Percentiles rank a stretch among this genome's conserved stretches.
These are phyloP conservation scores for Neurospora terricola DNA, from an alignment of 495 filamentous ascomycete genomes.

Conservation along the genomic window DNA sequence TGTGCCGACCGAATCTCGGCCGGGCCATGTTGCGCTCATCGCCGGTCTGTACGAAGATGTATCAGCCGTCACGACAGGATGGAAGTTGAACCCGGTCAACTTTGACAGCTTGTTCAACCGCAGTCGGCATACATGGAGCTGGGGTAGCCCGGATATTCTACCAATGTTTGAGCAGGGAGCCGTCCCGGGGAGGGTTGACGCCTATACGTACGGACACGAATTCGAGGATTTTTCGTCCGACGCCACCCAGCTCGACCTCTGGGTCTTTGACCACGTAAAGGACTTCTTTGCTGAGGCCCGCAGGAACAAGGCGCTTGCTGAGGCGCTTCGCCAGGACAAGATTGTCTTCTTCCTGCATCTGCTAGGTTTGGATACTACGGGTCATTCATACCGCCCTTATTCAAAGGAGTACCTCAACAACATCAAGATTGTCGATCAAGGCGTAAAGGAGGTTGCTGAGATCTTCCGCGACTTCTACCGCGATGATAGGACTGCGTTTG, in stretches of 20 bases:
- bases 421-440: slow-evolving; percentile 87
- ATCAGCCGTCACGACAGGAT: slow-evolving; percentile 91
- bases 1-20: slow-evolving; percentile 93
- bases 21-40: slow-evolving; percentile 95
- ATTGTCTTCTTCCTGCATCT: slow-evolving; percentile 95
- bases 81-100: slow-evolving; percentile 97
- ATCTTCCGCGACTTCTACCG: slow-evolving; percentile 81
- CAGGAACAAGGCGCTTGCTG: slow-evolving; percentile 64
- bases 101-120: slow-evolving; percentile 99
- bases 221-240: slow-evolving; percentile 84
- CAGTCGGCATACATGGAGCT: slow-evolving; percentile 95
- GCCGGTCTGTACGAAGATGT: slow-evolving; percentile 98
- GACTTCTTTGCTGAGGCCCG: slow-evolving; percentile 72
- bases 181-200: slow-evolving; percentile 74
- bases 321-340: slow-evolving; percentile 69
- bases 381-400: slow-evolving; percentile 82
- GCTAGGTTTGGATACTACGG: slow-evolving; percentile 89
- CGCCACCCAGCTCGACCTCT: slow-evolving; percentile 71
- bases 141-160: slow-evolving; percentile 96
- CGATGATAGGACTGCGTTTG: slow-evolving; percentile 87
- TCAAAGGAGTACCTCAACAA: slow-evolving; percentile 93
- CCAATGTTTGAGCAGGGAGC: slow-evolving; percentile 96
- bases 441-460: slow-evolving; percentile 70
- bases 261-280: slow-evolving; percentile 94
- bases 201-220: slow-evolving; percentile 72